Base-by-base conservation (phyloP, 345 rosid species). In the Eucalyptus guilfoylei region DNA sequence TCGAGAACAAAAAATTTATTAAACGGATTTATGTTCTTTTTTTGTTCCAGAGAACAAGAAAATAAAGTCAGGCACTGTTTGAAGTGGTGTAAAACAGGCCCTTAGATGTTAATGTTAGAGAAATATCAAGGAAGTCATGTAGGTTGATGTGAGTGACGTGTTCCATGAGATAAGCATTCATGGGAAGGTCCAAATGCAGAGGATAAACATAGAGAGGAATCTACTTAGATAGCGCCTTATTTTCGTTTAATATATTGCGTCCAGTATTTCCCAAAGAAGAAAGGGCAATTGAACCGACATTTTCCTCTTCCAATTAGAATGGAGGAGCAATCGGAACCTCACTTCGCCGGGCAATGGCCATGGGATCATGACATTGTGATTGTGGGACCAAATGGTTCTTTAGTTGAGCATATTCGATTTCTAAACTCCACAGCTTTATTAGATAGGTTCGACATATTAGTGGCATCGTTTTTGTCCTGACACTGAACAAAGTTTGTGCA, bases 1-100 rank as follows among this genome's bases (percentile, higher is more conserved):
- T 0, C 0, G 0, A 52, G 24, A 52, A 52, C 1, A 19, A 52
- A 52, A 52, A 52, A 19, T 19, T 52, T 52, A 52, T 52, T 11
- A 8, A 52, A 52, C 0, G 1, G 2, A 52, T 8, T 52, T 19
- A 0, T 19, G 1, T 52, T 50, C 4, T 17, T 52, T 8, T 52
- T 45, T 52, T 52, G 4, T 17, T 50, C 0, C 9, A 52, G 2
- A 52, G 5, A 52, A 2, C 26, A 19, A 52, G 58, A 8, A 52
- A 52, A 52, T 19, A 52, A 52, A 52, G 19, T 19, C 9, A 52
- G 58, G 58, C 2, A 8, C 2, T 19, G 52, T 49, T 14, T 49
- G 19, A 49, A 49, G 52, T 15, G 52, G 15, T 49, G 52, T 49
- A 3, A 49, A 49, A 5, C 7, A 49, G 5, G 10, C 24, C 10